Evolutionary conservation across 257 asterid species (phyloP).

Genomic region (Prunella vulgaris): DNA sequence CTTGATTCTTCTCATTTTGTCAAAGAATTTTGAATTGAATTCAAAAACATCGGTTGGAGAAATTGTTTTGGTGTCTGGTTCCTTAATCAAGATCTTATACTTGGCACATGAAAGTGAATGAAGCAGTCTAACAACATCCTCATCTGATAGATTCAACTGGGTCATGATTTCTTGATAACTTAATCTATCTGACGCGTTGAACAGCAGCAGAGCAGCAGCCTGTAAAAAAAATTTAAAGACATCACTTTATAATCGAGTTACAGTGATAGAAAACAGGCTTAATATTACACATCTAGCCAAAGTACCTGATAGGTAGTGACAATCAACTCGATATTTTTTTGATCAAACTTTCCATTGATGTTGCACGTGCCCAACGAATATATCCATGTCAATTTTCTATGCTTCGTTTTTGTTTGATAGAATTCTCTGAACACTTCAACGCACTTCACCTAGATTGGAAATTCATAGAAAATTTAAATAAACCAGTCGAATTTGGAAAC

Average conservation of each 20-base stretch:
- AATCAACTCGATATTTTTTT: constrained; percentile 79
- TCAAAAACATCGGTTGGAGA: constrained; percentile 81
- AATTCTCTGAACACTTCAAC: constrained; percentile 92
- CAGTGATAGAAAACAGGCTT: background rate
- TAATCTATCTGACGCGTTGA: constrained; percentile 79
- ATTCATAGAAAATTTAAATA: background rate
- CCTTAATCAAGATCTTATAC: constrained; percentile 84
- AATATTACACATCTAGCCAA: constrained; percentile 1
- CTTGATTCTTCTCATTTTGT: constrained; percentile 96
- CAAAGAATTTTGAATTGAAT: constrained; percentile 87
- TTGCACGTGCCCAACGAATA: constrained; percentile 96
- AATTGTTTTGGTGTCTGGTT: constrained; percentile 80
- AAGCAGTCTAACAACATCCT: constrained; percentile 88
- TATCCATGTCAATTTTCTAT: constrained; percentile 91
- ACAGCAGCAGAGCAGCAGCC: constrained; percentile 88
- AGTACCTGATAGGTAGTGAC: constrained; percentile 94
- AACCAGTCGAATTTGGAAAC: background rate
- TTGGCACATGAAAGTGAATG: constrained; percentile 99
- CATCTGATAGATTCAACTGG: constrained; percentile 85
- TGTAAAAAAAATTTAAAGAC: constrained; percentile 24
- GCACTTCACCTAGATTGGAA: constrained; percentile 72
- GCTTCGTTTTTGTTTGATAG: constrained; percentile 98
- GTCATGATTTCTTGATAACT: constrained; percentile 89
- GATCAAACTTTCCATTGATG: constrained; percentile 85
- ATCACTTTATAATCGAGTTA: background rate